These are phyloP conservation scores for Gossypium australe DNA, from an alignment of 345 rosid genomes.

Conservation along the genomic window DNA sequence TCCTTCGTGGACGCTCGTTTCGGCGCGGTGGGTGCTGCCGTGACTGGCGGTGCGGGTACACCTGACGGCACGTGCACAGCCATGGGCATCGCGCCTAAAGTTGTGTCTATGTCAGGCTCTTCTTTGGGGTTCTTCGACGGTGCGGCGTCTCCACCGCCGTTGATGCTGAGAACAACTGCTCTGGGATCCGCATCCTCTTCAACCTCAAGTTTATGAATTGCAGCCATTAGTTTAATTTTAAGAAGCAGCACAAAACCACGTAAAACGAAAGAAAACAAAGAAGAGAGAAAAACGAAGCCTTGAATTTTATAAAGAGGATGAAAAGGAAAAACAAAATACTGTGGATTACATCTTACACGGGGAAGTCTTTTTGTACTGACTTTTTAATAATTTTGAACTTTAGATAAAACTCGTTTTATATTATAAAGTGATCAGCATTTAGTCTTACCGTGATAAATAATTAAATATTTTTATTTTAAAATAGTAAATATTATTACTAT, in stretches of 20 bases:
- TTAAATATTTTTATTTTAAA: too few relatives aligned
- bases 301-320: neutral
- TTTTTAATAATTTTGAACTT: neutral
- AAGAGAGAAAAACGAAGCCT: neutral
- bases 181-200: slow-evolving; percentile 24
- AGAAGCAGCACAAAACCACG: neutral
- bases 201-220: slow-evolving; percentile 27
- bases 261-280: neutral
- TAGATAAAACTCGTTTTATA: neutral
- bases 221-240: slow-evolving; percentile 19
- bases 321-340: neutral
- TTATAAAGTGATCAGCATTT: neutral
- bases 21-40: slow-evolving; percentile 29
- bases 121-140: slow-evolving; percentile 6
- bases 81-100: slow-evolving; percentile 20
- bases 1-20: slow-evolving; percentile 74
- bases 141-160: slow-evolving; percentile 14
- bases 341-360: neutral
- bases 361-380: neutral
- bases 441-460: too few relatives aligned
- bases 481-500: too few relatives aligned
- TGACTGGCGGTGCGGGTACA: slow-evolving; percentile 28
- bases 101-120: slow-evolving; percentile 33
- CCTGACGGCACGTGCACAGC: slow-evolving; percentile 32
- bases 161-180: slow-evolving; percentile 31